Percentiles rank a stretch among this genome's conserved stretches.
Conservation (phyloP, 345 rosid species). For the Citrus maxima region DNA sequence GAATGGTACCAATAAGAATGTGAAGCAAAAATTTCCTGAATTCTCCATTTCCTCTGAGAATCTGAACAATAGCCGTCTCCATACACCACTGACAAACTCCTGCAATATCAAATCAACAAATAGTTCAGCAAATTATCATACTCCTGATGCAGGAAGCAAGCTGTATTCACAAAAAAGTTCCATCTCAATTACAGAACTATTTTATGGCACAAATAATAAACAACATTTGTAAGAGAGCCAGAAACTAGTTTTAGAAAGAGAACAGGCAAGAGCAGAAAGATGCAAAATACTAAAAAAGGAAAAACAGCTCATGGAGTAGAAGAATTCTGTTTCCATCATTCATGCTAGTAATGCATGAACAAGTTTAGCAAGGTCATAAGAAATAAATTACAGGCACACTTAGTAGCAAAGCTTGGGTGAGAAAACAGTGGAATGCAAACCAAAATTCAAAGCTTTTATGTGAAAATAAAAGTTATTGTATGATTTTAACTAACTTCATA, state of each 20-base stretch:
- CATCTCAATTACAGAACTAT: background rate
- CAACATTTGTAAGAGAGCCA: background rate
- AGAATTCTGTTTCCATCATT: background rate
- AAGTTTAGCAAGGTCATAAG: background rate
- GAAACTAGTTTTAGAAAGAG: background rate
- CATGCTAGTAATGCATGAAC: background rate
- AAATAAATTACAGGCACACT: background rate
- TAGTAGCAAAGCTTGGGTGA: background rate
- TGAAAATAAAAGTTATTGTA: background rate
- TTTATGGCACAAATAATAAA: background rate
- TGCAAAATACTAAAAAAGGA: background rate
- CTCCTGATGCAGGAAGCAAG: background rate
- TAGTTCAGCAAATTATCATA: background rate
- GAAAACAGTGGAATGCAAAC: background rate
- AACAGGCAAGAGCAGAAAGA: background rate
- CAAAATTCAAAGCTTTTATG: background rate
- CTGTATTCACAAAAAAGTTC: background rate
- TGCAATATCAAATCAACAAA: background rate
- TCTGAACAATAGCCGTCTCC: background rate
- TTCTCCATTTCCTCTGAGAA: background rate
- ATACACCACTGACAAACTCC: background rate
- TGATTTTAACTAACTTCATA: conserved; percentile 3
- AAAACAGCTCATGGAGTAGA: background rate
- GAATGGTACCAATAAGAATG: background rate
- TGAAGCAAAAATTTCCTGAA: background rate